These are phyloP conservation scores for Globisporangium orthogonon DNA, from an alignment of 352 stramenopile genomes.

Conservation along the genomic window DNA sequence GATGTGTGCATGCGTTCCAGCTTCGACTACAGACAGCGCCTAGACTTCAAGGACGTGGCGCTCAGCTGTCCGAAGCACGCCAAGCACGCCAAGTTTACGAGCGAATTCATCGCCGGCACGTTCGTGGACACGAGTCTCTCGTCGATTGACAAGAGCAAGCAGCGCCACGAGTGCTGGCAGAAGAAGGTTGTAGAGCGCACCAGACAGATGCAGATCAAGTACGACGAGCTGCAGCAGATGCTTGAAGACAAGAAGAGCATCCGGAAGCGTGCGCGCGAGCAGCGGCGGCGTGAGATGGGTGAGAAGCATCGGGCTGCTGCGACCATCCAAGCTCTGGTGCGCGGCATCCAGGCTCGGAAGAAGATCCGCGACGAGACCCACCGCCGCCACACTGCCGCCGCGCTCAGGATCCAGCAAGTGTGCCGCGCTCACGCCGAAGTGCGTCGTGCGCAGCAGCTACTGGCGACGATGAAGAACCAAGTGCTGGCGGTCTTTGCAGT, in stretches of 20 bases:
- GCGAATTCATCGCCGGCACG: conserved; percentile 47
- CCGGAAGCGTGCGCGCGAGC: conserved; percentile 25
- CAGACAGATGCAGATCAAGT: conserved; percentile 57
- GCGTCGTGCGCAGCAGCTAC: conserved; percentile 29
- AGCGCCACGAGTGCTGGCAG: conserved; percentile 42
- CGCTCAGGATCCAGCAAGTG: conserved; percentile 38
- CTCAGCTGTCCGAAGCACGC: conserved; percentile 49
- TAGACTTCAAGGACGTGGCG: conserved; percentile 48
- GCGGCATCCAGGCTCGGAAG: conserved; percentile 24
- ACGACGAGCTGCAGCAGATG: conserved; percentile 48
- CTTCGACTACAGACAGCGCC: conserved; percentile 51
- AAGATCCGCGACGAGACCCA: conserved; percentile 14
- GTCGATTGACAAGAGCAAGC: conserved; percentile 51
- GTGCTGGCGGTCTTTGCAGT: conserved; percentile 27
- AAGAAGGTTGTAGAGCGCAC: conserved; percentile 44
- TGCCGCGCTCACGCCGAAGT: conserved; percentile 32
- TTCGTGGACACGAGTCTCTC: conserved; percentile 46
- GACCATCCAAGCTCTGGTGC: conserved; percentile 24
- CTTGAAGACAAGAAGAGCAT: conserved; percentile 37
- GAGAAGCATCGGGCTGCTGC: conserved; percentile 16
- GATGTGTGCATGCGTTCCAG: conserved; percentile 5
- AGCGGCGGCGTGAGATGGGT: conserved; percentile 29
- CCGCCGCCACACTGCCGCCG: conserved; percentile 26
- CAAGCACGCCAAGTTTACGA: conserved; percentile 35
- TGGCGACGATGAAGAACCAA: conserved; percentile 24